These are phyloP conservation scores for Metschnikowia arizonensis DNA, from an alignment of 805 yeast genomes.

Conservation along the genomic window DNA sequence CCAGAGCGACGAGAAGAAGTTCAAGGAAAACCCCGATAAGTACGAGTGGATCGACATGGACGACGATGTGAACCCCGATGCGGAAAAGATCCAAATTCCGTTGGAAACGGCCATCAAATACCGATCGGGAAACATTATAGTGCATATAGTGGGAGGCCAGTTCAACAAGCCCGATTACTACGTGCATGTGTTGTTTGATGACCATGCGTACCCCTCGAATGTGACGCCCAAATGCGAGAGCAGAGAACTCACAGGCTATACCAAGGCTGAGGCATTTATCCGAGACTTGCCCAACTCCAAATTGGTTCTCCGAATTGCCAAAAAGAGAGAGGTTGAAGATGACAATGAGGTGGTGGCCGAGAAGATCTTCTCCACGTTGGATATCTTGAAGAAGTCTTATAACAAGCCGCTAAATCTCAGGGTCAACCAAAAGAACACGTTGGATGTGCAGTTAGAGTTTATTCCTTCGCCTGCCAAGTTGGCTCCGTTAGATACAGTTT, in stretches of 20 bases:
- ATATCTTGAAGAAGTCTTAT: constrained; percentile 50
- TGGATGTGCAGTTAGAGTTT: constrained; percentile 53
- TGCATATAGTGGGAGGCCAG: constrained; percentile 49
- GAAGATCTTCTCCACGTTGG: constrained; percentile 45
- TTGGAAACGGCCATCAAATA: constrained; percentile 50
- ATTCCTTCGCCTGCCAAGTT: constrained; percentile 54
- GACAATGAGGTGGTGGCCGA: constrained; percentile 51
- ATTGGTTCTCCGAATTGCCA: constrained; percentile 54
- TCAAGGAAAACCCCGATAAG: constrained; percentile 53
- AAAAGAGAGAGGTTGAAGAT: constrained; percentile 44
- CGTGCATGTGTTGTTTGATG: constrained; percentile 64
- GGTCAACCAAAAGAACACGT: constrained; percentile 34
- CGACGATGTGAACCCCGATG: constrained; percentile 29
- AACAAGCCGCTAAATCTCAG: constrained; percentile 43
- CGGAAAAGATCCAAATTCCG: constrained; percentile 43
- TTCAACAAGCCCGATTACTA: constrained; percentile 46
- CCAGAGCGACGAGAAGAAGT: constrained; percentile 46
- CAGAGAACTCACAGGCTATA: constrained; percentile 39
- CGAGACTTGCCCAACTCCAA: constrained; percentile 67
- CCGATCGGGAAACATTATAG: constrained; percentile 60
- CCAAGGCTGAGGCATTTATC: constrained; percentile 57
- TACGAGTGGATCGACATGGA: constrained; percentile 61
- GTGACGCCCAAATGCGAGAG: constrained; percentile 48
- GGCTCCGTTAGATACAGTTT: constrained; percentile 55
- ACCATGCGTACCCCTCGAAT: constrained; percentile 55